These are phyloP conservation scores for Phytophthora cactorum DNA, from an alignment of 352 stramenopile species.

Conservation along the genomic window DNA sequence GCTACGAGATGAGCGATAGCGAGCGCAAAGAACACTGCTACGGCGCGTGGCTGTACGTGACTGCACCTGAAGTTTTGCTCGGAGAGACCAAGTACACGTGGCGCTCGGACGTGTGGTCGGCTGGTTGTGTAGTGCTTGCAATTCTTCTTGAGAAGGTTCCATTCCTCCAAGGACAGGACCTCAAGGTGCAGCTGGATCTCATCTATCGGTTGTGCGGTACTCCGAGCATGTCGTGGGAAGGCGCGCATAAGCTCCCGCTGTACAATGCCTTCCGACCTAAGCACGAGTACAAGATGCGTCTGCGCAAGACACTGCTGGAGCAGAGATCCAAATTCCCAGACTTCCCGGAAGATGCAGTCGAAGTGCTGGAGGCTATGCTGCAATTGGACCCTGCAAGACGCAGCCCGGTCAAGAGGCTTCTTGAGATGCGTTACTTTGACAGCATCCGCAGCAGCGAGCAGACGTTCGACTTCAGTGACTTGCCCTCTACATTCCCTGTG, in stretches of 20 bases:
- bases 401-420: conserved; percentile 50
- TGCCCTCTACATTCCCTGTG: conserved; percentile 56
- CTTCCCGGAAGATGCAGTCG: conserved; percentile 62
- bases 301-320: conserved; percentile 84
- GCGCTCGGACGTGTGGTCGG: conserved; percentile 79
- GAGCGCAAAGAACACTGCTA: conserved; percentile 81
- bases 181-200: conserved; percentile 73
- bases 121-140: conserved; percentile 66
- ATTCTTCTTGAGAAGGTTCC: conserved; percentile 72
- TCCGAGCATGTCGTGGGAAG: conserved; percentile 58
- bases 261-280: conserved; percentile 69
- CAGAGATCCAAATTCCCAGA: conserved; percentile 55
- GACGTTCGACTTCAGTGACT: conserved; percentile 47
- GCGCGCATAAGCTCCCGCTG: conserved; percentile 56
- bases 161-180: conserved; percentile 67
- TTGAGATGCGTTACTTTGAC: conserved; percentile 69
- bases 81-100: conserved; percentile 74
- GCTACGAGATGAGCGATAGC: conserved; percentile 73
- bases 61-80: conserved; percentile 77
- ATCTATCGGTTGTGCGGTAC: conserved; percentile 85
- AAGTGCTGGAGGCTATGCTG: conserved; percentile 77
- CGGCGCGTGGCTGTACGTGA: conserved; percentile 68
- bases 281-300: conserved; percentile 75
- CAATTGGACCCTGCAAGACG: conserved; percentile 76
- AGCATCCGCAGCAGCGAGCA: conserved; percentile 38